Conservation (phyloP, 2,329 filamentous ascomycete genomes). For the Penicillium sclerotiorum region DNA sequence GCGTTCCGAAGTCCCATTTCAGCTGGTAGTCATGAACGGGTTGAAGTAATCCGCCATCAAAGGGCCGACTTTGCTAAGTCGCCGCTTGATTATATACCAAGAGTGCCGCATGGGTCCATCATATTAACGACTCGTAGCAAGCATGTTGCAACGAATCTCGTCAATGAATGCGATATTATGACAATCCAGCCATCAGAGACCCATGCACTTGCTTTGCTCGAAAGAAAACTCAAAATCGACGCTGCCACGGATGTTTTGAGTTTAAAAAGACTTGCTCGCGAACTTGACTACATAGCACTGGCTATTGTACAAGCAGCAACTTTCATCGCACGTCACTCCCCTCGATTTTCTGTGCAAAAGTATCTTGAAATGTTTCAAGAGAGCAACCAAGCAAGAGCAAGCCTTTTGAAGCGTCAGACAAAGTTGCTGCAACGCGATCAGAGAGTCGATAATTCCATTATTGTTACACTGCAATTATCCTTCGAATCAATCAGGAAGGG, state of each 20-base stretch:
- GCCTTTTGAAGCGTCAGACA: neutral
- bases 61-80: neutral
- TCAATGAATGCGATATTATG: neutral
- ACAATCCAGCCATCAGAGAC: neutral
- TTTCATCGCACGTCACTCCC: neutral
- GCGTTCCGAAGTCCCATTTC: neutral
- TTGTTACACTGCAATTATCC: neutral
- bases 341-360: neutral
- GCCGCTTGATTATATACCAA: neutral
- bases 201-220: neutral
- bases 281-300: neutral
- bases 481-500: neutral
- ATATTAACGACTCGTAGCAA: neutral
- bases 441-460: neutral
- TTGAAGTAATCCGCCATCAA: neutral
- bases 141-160: neutral
- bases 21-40: neutral
- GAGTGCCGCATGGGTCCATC: neutral
- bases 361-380: neutral
- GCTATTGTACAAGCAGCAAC: neutral
- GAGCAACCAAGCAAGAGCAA: neutral
- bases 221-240: neutral
- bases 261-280: neutral
- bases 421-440: neutral
- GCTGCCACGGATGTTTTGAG: neutral